phyloP scores from a whole-genome alignment of 2,329 filamentous ascomycete genomes.

The Aspergillus brasiliensis region DNA sequence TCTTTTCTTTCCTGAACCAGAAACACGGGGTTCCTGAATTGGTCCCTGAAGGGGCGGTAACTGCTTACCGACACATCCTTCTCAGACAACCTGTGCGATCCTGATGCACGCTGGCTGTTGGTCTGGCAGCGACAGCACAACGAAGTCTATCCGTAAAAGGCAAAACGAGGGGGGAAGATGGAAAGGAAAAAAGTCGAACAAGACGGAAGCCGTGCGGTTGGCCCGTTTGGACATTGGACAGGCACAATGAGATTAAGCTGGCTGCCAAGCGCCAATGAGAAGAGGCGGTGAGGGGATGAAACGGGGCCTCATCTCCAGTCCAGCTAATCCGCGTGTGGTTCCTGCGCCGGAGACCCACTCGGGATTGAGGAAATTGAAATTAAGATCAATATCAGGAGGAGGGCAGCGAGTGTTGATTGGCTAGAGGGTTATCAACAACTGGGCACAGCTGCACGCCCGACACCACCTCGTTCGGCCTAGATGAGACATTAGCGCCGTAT shows the following conservation, averaged over 20 bases:
- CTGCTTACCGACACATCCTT: neutral
- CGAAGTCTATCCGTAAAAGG: neutral
- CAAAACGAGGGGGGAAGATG: neutral
- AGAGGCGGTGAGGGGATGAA: conserved; percentile 4
- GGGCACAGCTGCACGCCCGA: neutral
- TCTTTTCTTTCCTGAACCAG: neutral
- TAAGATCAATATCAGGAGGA: conserved; percentile 8
- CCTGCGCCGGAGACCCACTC: conserved; percentile 13
- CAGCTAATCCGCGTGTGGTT: conserved; percentile 14
- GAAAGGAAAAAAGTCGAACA: neutral
- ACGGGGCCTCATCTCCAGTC: conserved; percentile 14
- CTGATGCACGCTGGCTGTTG: neutral
- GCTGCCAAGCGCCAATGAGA: conserved; percentile 5
- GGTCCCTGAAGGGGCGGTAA: neutral
- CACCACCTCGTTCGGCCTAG: conserved; percentile 1
- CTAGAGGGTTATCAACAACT: neutral
- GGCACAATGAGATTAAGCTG: conserved; percentile 11
- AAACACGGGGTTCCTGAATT: neutral
- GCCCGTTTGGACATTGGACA: neutral
- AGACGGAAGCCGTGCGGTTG: neutral
- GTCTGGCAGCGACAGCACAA: neutral
- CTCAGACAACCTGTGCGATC: neutral
- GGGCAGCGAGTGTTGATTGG: neutral
- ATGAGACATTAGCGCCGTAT: conserved; percentile 3
- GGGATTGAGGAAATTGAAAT: conserved; percentile 5